A percentile compares a stretch with the other conserved stretches of the same genome.
Evolutionary conservation across 352 stramenopile genomes (phyloP).

Genomic region (Halophytophthora batemanensis): DNA sequence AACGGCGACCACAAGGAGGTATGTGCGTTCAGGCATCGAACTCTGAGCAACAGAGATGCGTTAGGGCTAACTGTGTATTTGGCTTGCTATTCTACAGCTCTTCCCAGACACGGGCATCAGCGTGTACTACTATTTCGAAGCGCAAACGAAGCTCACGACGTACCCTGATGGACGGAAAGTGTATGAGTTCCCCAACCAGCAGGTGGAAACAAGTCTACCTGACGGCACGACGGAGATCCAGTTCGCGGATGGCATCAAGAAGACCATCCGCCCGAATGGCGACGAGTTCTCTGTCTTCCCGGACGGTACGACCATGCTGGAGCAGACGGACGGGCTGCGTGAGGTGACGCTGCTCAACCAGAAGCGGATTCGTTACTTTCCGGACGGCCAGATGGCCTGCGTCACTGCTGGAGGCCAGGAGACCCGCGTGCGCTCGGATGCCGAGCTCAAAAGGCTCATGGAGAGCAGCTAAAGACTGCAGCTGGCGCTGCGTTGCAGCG

Average conservation of each 20-base stretch:
- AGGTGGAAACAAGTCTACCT: slow-evolving; percentile 92
- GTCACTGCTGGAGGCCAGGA: slow-evolving; percentile 42
- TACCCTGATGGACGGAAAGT: slow-evolving; percentile 93
- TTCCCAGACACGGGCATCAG: slow-evolving; percentile 83
- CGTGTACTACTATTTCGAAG: slow-evolving; percentile 94
- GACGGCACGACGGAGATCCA: slow-evolving; percentile 93
- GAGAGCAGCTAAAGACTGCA: slow-evolving; percentile 26
- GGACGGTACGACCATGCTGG: slow-evolving; percentile 81
- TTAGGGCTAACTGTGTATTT: slow-evolving; percentile 6
- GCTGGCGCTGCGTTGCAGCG: too few species aligned
- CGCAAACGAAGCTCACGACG: slow-evolving; percentile 93
- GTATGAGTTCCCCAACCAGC: slow-evolving; percentile 96
- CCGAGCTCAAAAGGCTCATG: slow-evolving; percentile 59
- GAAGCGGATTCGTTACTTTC: slow-evolving; percentile 71
- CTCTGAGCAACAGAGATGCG: not conserved
- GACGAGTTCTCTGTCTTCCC: slow-evolving; percentile 82
- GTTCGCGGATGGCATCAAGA: slow-evolving; percentile 94
- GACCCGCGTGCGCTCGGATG: slow-evolving; percentile 57
- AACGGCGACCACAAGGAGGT: slow-evolving; percentile 96
- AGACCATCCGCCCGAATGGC: slow-evolving; percentile 71
- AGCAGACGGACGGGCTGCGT: slow-evolving; percentile 60
- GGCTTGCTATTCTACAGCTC: slow-evolving; percentile 25
- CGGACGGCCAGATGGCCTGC: slow-evolving; percentile 67
- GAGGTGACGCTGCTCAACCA: slow-evolving; percentile 78
- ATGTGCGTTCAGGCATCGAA: not conserved